These are phyloP conservation scores for Dactylellina sp. DNA, from an alignment of 2,329 filamentous ascomycete species.

Conservation along the genomic window DNA sequence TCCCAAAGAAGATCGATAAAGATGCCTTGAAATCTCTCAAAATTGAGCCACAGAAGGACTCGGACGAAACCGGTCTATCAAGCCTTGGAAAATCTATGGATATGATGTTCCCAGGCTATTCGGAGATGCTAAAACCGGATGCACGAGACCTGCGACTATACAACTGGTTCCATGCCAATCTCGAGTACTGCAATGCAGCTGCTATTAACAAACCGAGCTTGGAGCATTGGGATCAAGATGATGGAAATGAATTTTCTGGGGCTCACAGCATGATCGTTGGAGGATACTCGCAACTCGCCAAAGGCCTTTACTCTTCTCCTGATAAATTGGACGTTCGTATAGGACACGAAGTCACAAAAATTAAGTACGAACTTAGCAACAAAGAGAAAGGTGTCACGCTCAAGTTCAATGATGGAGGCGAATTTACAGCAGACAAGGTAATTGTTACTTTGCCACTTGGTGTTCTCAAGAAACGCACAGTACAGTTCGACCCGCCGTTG, in stretches of 20 bases:
- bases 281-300: slow-evolving; percentile 92
- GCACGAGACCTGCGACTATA: slow-evolving; percentile 88
- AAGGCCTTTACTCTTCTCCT: slow-evolving; percentile 83
- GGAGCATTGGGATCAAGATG: slow-evolving; percentile 94
- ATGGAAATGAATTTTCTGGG: slow-evolving; percentile 96
- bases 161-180: slow-evolving; percentile 98
- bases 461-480: slow-evolving; percentile 83
- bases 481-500: slow-evolving; percentile 90
- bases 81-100: slow-evolving; percentile 93
- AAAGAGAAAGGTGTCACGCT: slow-evolving; percentile 59
- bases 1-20: slow-evolving; percentile 14
- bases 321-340: slow-evolving; percentile 80
- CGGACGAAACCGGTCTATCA: slow-evolving; percentile 72
- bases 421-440: slow-evolving; percentile 86
- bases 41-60: slow-evolving; percentile 76
- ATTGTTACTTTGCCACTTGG: slow-evolving; percentile 90
- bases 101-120: slow-evolving; percentile 88
- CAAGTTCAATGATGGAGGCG: slow-evolving; percentile 66
- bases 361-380: slow-evolving; percentile 70
- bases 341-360: slow-evolving; percentile 77
- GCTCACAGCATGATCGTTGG: slow-evolving; percentile 92
- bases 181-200: slow-evolving; percentile 96
- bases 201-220: slow-evolving; percentile 89
- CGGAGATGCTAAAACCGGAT: slow-evolving; percentile 81
- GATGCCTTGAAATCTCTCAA: slow-evolving; percentile 15